Evolutionary conservation across 352 stramenopile genomes (phyloP), one percentile per base, ranked within the genome.

Genomic region (Phytophthora niederhauseri): DNA sequence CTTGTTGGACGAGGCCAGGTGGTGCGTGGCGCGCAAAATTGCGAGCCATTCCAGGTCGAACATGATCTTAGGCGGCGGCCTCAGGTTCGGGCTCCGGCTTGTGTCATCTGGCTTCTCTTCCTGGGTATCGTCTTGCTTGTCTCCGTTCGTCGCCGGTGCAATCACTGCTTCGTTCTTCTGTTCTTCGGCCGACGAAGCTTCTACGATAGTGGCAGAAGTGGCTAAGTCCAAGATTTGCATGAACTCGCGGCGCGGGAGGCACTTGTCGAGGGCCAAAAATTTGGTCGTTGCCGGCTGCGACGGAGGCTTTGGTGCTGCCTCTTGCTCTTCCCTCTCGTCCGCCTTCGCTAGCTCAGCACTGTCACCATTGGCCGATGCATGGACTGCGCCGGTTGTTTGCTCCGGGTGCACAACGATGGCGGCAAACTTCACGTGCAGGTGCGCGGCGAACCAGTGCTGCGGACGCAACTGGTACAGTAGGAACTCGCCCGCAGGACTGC

Each of bases 341-440:
- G 20, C 19, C 6, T 67, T 59, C n/a, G 59, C 36, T 45, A 41
- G 30, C 15, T 66, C 45, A 26, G 57, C n/a, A 28, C 17, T 28
- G 34, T 70, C 26, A 8, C 34, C 3, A n/a, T 59, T 49, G 14
- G 8, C 14, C 3, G 26, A 30, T 14, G n/a, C 43, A 0, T 73
- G 22, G 3, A 50, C 12, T 30, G 36, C 24, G 43, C 61, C 53
- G 14, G 57, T 64, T 31, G 56, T 2, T 64, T 72, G 60, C 9
- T 69, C 56, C 5, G 68, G 53, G 70, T 99, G 97, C 8, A 73
- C 73, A 6, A 99, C 92, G n/a, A 97, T 75, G 4, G 98, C 98
- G 36, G 96, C 78, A 76, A 99, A 99, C 73, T 99, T 99, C 56
- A 99, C 93, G 79, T 99, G 98, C 24, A 99, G 83, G 76, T 99